Base-by-base conservation (phyloP, 805 yeast genomes). In the Candida arabinofermentans region DNA sequence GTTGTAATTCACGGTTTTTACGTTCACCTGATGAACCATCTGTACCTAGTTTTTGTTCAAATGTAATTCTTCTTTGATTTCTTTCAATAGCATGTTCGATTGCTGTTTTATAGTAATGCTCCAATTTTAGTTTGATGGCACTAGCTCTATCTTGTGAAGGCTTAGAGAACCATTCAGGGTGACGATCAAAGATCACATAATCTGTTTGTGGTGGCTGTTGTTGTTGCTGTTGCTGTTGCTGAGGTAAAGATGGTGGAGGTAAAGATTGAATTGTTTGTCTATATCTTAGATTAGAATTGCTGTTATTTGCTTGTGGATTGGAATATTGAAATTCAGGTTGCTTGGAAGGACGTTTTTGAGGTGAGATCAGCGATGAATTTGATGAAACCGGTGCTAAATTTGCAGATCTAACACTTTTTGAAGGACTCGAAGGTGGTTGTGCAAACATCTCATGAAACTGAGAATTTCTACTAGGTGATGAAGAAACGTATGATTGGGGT, bases 71-170 rank as follows among this genome's bases (percentile, higher is more conserved):
- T 64, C 98, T 79, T 63, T 90, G 96, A 61, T 91, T 93, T 50
- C 99, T 73, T 63, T 93, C 99, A 47, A 93, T 89, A 0, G 99
- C 98, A 61, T 89, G 95, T 41, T 79, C 77, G 23, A 90, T 95
- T 14, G 90, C 80, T 61, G 86, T 79, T 49, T 87, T 87, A 65
- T 88, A 89, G 59, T 79, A 86, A 57, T 87, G 87, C 59, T 89
- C 96, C 37, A 89, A 68, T 50, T 82, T 81, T 46, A 89, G 70
- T 62, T 87, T 88, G 34, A 86, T 80, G 2, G 91, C 86, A 0
- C 95, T 81, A 0, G 96, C 88, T 53, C 79, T 81, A 54, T 89
- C 96, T 54, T 85, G 95, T 0, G 93, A 73, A 6, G 72, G 56
- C 51, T 83, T 81, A n/a, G 85, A 75, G 53, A 88, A 72, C 54